Evolutionary conservation across 2,329 filamentous ascomycete genomes (phyloP).

Genomic region (Neocatenulostroma microsporum): DNA sequence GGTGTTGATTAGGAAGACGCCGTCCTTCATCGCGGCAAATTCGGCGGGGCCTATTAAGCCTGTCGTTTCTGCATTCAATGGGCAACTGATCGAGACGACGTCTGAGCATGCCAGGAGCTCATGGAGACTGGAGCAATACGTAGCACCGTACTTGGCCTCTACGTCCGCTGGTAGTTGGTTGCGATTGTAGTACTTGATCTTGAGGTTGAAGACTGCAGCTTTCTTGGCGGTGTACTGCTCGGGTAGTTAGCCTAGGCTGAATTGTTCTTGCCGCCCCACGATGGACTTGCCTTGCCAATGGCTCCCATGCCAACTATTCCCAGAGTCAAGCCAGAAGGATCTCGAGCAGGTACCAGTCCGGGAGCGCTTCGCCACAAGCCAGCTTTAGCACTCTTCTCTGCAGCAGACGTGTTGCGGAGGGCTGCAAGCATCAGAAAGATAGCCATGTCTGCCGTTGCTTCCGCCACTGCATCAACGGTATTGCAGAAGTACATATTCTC

Average conservation of each 20-base stretch:
- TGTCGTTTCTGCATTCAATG: slow-evolving; percentile 36
- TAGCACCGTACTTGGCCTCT: slow-evolving; percentile 43
- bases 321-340: slow-evolving; percentile 53
- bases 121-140: slow-evolving; percentile 43
- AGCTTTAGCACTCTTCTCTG: slow-evolving; percentile 8
- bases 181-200: slow-evolving; percentile 55
- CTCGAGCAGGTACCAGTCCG: slow-evolving; percentile 38
- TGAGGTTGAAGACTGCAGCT: slow-evolving; percentile 57
- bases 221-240: slow-evolving; percentile 48
- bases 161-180: slow-evolving; percentile 36
- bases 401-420: slow-evolving; percentile 31
- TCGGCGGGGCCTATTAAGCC: slow-evolving; percentile 34
- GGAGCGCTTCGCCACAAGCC: slow-evolving; percentile 9
- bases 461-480: slow-evolving; percentile 42
- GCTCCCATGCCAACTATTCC: slow-evolving; percentile 64
- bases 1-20: slow-evolving; percentile 45
- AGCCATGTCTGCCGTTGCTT: slow-evolving; percentile 33
- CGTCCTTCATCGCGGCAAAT: slow-evolving; percentile 43
- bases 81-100: slow-evolving; percentile 43
- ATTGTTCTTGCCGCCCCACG: not conserved
- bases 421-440: slow-evolving; percentile 35
- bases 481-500: slow-evolving; percentile 44
- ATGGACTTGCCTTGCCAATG: slow-evolving; percentile 27
- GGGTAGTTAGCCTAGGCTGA: not conserved
- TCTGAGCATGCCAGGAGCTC: slow-evolving; percentile 36